Base-by-base conservation (phyloP, 176 grass and related monocot species). In the Cenchrus fungigraminus region DNA sequence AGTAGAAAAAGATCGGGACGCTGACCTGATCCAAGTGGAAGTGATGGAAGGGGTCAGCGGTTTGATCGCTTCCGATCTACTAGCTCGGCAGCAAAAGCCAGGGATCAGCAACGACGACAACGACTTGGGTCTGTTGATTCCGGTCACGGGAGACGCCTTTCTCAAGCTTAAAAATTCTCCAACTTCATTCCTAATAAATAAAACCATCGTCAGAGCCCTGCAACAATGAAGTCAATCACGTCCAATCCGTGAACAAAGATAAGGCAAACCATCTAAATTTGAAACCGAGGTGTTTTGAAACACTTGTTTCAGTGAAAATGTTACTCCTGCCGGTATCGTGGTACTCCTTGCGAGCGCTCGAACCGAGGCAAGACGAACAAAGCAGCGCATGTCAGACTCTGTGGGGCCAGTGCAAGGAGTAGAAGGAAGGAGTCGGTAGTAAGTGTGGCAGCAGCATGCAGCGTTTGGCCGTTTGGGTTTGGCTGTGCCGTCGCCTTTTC, bases 11-110 rank as follows among this genome's bases (percentile, higher is more conserved):
- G 46, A 31, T 73, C 0, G 71, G 25, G 20, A 55, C 20, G 12
- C 63, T 63, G 83, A 78, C 65, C 83, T 50, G 74, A 71, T 85
- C 74, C 7, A 61, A 51, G 53, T 60, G 11, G 29, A 61, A 51
- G 53, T 70, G 11, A 44, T 9, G 15, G 22, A 79, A 79, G 8
- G 4, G 42, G 65, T 85, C 83, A 68, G 28, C 64, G 13, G 19
- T 31, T 78, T 71, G 63, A 85, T 61, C 83, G 13, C 51, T 31
- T 77, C 37, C 37, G 3, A 40, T 40, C 37, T 3, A 3, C 37
- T 3, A 3, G 2, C 82, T 25, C 19, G 32, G 31, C 45, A 16
- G 16, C 47, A 76, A 29, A 67, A 34, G 9, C 47, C 37, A 40
- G 37, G 37, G 37, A 40, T 40, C 37, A 22, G 0, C 12, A 49